Conservation (phyloP, 2,329 filamentous ascomycete genomes). For the Fusarium piperis region DNA sequence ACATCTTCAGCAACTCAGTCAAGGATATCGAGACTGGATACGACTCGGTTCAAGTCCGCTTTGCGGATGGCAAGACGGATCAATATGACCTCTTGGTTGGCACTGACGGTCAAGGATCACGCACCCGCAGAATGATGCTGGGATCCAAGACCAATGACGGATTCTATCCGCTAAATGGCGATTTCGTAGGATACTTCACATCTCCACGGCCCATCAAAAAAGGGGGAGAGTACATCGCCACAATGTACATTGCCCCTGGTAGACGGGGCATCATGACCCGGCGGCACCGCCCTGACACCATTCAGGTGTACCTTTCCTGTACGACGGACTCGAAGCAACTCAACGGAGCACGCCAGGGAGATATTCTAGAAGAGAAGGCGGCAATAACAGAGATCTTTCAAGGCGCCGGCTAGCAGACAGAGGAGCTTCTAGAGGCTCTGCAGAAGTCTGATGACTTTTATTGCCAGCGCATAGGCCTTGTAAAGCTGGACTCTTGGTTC, state of each 20-base stretch:
- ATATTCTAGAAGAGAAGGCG: conserved; percentile 51
- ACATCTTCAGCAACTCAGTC: conserved; percentile 45
- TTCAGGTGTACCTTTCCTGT: conserved; percentile 52
- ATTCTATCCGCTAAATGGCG: conserved; percentile 35
- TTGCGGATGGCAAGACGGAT: conserved; percentile 55
- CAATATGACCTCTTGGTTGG: conserved; percentile 63
- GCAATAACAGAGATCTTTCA: conserved; percentile 51
- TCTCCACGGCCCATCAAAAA: conserved; percentile 42
- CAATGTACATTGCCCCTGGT: conserved; percentile 48
- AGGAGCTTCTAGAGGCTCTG: conserved; percentile 55
- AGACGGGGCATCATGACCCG: conserved; percentile 53
- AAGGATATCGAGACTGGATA: conserved; percentile 46
- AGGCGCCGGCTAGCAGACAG: conserved; percentile 54
- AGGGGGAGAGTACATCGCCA: conserved; percentile 50
- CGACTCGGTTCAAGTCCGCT: conserved; percentile 48
- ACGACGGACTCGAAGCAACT: conserved; percentile 39
- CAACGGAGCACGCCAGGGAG: conserved; percentile 42
- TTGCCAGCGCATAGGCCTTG: conserved; percentile 53
- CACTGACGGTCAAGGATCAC: conserved; percentile 65
- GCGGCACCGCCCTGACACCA: conserved; percentile 47
- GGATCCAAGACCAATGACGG: conserved; percentile 37
- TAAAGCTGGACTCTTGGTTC: conserved; percentile 57
- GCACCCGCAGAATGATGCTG: conserved; percentile 55
- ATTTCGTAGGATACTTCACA: conserved; percentile 48
- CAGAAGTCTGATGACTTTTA: conserved; percentile 57